A percentile compares a stretch with the other conserved stretches of the same genome.
phyloP scores from a whole-genome alignment of 371 early-diverging fungal species.

The Zychaea mexicana region DNA sequence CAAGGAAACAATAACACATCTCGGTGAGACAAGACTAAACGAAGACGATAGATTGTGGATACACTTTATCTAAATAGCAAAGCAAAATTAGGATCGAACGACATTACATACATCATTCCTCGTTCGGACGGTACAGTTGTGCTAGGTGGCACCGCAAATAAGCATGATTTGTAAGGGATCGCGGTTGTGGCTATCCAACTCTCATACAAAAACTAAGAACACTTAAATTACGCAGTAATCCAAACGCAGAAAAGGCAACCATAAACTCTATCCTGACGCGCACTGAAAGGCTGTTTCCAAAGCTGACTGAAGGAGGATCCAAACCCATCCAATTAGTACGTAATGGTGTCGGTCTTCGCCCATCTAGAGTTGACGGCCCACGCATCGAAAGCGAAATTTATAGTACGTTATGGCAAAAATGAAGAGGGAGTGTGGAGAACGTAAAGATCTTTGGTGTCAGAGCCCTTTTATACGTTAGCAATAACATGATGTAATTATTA shows the following conservation, averaged over 20 bases:
- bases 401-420: slow-evolving; percentile 28
- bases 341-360: slow-evolving; percentile 71
- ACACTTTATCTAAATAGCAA: background rate
- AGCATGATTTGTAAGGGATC: slow-evolving; percentile 58
- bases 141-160: slow-evolving; percentile 76
- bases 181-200: too few relatives aligned
- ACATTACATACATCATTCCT: slow-evolving; percentile 78
- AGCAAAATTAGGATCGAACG: slow-evolving; percentile 18
- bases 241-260: slow-evolving; percentile 25
- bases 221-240: slow-evolving; percentile 18
- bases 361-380: slow-evolving; percentile 65
- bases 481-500: too few relatives aligned
- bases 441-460: too few relatives aligned
- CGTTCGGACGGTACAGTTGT: slow-evolving; percentile 76
- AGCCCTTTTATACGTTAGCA: too few relatives aligned
- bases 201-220: background rate
- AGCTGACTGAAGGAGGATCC: slow-evolving; percentile 27
- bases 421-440: background rate
- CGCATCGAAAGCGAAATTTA: slow-evolving; percentile 67
- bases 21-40: slow-evolving; percentile 17
- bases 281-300: slow-evolving; percentile 26
- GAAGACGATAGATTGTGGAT: too few relatives aligned
- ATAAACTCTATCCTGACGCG: slow-evolving; percentile 20
- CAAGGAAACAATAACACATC: slow-evolving; percentile 51
- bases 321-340: slow-evolving; percentile 56